Evolutionary conservation across 306 rosid genomes (phyloP).

Genomic region (Cicer chorassanicum): DNA sequence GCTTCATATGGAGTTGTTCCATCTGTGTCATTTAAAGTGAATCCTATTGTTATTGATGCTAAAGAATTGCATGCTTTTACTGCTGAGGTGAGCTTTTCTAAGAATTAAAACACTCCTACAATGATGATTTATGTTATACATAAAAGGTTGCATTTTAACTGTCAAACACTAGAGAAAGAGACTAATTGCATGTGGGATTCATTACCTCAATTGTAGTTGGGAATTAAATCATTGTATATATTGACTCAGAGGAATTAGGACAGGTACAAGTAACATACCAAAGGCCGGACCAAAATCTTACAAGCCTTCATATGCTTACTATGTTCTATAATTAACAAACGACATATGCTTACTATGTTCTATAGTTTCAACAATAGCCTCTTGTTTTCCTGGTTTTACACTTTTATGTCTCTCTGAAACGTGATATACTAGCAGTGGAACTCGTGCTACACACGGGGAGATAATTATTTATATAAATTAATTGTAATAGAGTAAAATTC

Average conservation of each 20-base stretch:
- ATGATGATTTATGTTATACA: conserved; percentile 36
- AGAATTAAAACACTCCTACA: conserved; percentile 16
- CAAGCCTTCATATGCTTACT: conserved; percentile 19
- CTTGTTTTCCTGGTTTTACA: conserved; percentile 1
- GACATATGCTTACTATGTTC: conserved; percentile 14
- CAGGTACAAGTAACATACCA: conserved; percentile 10
- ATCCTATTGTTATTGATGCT: conserved; percentile 72
- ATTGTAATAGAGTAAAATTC: no score
- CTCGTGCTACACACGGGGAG: no score
- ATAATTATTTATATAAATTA: no score
- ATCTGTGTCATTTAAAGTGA: conserved; percentile 71
- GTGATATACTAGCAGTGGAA: background rate
- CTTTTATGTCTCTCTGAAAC: conserved; percentile 38
- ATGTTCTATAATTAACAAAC: conserved; percentile 4
- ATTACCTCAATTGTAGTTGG: conserved; percentile 36
- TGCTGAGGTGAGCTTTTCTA: conserved; percentile 74
- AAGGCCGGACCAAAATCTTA: conserved; percentile 1
- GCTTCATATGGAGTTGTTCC: conserved; percentile 89
- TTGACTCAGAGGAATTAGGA: conserved; percentile 26
- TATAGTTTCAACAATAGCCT: conserved; percentile 9
- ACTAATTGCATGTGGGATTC: conserved; percentile 33
- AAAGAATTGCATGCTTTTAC: conserved; percentile 67
- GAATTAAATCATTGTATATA: background rate
- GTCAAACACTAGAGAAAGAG: conserved; percentile 26
- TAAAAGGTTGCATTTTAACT: conserved; percentile 36